These are phyloP conservation scores for Zygosaccharomyces lentus DNA, from an alignment of 805 yeast species.

Conservation along the genomic window DNA sequence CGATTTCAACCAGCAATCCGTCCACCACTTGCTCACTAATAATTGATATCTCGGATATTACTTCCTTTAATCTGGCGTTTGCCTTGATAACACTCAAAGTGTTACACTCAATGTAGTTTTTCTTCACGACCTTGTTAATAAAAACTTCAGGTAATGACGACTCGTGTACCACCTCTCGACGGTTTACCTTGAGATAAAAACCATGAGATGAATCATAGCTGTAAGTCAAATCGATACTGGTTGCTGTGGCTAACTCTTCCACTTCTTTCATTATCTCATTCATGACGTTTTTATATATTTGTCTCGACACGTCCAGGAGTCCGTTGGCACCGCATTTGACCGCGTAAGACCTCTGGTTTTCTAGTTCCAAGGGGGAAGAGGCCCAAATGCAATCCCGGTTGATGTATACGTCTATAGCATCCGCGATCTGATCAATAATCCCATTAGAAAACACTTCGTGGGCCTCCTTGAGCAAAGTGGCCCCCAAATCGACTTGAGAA, in stretches of 20 bases:
- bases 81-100: constrained; percentile 40
- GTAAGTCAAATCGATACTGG: constrained; percentile 30
- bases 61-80: constrained; percentile 40
- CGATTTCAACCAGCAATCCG: constrained; percentile 28
- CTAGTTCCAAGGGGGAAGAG: constrained; percentile 36
- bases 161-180: constrained; percentile 12
- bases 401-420: constrained; percentile 32
- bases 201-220: constrained; percentile 39
- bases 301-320: constrained; percentile 42
- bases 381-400: constrained; percentile 46
- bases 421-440: constrained; percentile 22
- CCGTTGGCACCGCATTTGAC: constrained; percentile 45
- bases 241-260: constrained; percentile 23
- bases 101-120: constrained; percentile 37
- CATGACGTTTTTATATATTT: constrained; percentile 37
- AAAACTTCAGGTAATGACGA: constrained; percentile 33
- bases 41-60: constrained; percentile 39
- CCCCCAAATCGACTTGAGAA: constrained; percentile 7
- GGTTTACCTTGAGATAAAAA: constrained; percentile 36
- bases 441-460: constrained; percentile 28
- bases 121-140: constrained; percentile 34
- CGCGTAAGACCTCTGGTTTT: constrained; percentile 44
- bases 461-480: constrained; percentile 30
- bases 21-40: constrained; percentile 42
- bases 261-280: constrained; percentile 37